Base-by-base conservation (phyloP, 2,329 filamentous ascomycete genomes). In the Epichloe scottii region DNA sequence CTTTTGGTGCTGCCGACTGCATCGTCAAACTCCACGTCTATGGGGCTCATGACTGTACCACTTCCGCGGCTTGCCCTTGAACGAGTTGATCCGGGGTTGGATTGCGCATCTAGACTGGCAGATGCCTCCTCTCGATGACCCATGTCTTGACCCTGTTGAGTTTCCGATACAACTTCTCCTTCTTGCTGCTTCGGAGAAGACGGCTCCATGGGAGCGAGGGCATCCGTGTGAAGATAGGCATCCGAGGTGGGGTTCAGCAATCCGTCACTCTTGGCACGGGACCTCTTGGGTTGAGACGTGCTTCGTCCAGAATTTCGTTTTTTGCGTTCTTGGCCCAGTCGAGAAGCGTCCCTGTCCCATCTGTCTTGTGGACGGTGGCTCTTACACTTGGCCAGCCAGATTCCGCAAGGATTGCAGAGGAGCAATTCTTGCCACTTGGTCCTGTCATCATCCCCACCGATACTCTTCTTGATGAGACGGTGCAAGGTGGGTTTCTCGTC, bases 351-450 rank as follows among this genome's bases (percentile, higher is more conserved):
- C 56, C 80, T 87, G 57, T 85, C 84, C 91, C 91, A 98, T 57
- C 84, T 82, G 54, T 91, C 82, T 50, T 81, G 74, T 2, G 93
- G 93, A 8, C 93, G 83, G 72, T 95, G 93, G 23, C 72, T 77
- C 62, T 87, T 89, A 67, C 85, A 89, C 62, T 96, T 97, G 54
- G 84, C 82, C 59, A 98, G 83, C 89, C 89, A 98, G 41, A 98
- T 82, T 17, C 93, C 93, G 64, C 93, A 98, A 53, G 91, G 89
- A 65, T 98, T 98, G 74, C 93, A 98, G 38, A 97, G 77, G 30
- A 87, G 76, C 51, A 87, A 77, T 59, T 87, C 79, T 43, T 77
- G 78, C 74, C 86, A 96, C 4, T 68, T 62, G 40, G 77, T 75
- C 63, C 82, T 84, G 63, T 87, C 82, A 46, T 85, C 81, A 3